Evolutionary conservation across 257 asterid genomes (phyloP), one percentile per base, ranked within the genome.

Genomic region (Solanum sejunctum): DNA sequence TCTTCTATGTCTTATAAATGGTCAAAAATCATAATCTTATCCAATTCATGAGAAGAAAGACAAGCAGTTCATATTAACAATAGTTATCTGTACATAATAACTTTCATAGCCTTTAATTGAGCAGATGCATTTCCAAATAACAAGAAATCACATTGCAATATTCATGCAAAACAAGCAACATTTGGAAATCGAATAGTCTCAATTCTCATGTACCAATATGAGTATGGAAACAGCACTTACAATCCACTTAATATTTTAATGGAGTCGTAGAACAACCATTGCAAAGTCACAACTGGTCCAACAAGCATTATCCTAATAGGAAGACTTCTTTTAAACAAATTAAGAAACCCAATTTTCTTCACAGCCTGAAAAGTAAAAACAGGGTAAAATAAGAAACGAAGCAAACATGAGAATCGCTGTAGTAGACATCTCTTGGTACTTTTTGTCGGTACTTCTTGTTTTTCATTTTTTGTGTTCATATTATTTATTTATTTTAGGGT

Each of bases 231-330:
- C 63, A 45, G 20, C 8, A 77, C 92, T 88, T 90, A 90, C 92
- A 87, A 70, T 84, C 92, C 92, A 79, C 88, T 87, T n/a, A 88
- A 70, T 67, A 90, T 87, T 84, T 85, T 90, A 83, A 90, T 86
- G 82, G 87, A 56, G 67, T 90, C 92, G 39, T 77, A 90, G 85
- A 90, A 88, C 85, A 90, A 78, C 92, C 92, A 90, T 70, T 90
- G 91, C 91, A 90, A 81, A 13, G 92, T 90, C 73, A 90, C 90
- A 20, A 75, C 88, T 10, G 92, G 92, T 47, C 92, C 91, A 67
- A 90, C 89, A 6, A 90, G 90, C 88, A 88, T 85, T 63, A 90
- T 87, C 84, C 92, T 86, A 80, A 90, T 85, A 7, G 92, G 92
- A 85, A 90, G 91, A 85, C 92, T 88, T 87, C 92, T 87, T 0